phyloP scores from a whole-genome alignment of 1,284 basidiomycete genomes.

The Fomitopsis betulina region DNA sequence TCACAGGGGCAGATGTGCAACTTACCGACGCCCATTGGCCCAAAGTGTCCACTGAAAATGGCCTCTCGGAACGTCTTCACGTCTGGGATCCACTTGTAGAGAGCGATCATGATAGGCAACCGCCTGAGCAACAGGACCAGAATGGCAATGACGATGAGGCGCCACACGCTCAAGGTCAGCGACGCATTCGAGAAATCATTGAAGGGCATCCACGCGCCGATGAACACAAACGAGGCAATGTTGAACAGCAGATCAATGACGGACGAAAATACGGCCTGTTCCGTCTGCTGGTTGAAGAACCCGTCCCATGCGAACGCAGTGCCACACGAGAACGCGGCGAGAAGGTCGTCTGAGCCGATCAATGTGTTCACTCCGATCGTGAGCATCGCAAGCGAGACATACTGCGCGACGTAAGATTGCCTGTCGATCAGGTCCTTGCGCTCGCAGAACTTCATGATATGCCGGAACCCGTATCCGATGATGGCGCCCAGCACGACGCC shows the following conservation, averaged over 20 bases:
- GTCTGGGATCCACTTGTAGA: conserved; percentile 91
- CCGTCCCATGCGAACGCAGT: conserved; percentile 98
- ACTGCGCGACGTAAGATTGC: conserved; percentile 84
- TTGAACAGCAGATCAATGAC: conserved; percentile 95
- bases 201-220: conserved; percentile 96
- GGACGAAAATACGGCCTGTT: conserved; percentile 92
- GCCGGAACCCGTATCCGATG: conserved; percentile 81
- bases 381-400: conserved; percentile 74
- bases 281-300: conserved; percentile 96
- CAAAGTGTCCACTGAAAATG: conserved; percentile 88
- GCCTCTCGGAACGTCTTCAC: conserved; percentile 89
- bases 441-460: conserved; percentile 96
- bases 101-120: conserved; percentile 76
- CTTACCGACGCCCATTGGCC: conserved; percentile 84
- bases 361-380: conserved; percentile 83
- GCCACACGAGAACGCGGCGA: conserved; percentile 94
- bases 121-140: conserved; percentile 76
- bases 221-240: conserved; percentile 85
- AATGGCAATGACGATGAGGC: conserved; percentile 79
- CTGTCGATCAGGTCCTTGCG: conserved; percentile 88
- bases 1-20: conserved; percentile 5
- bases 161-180: conserved; percentile 77
- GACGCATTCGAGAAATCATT: conserved; percentile 59
- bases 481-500: conserved; percentile 78
- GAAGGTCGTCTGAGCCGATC: conserved; percentile 90